Base-by-base conservation (phyloP, 345 rosid genomes). In the Linum lewisii region DNA sequence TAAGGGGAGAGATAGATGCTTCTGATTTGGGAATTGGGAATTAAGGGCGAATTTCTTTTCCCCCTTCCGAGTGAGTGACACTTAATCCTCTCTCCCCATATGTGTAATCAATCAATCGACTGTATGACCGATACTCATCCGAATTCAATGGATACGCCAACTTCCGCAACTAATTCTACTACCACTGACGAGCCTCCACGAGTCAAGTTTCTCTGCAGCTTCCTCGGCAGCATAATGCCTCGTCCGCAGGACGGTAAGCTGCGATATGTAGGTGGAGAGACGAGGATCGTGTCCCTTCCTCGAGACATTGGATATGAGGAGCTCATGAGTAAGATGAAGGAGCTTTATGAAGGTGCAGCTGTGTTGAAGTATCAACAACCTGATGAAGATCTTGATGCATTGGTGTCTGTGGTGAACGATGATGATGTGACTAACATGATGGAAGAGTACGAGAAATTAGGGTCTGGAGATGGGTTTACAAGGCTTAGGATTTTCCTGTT, bases 301-400 rank as follows among this genome's bases (percentile, higher is more conserved):
- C 74, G 90, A 62, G 90, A 87, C 65, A 82, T 93, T 44, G 64
- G 67, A 56, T 89, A 77, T 60, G 88, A 84, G 57, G 99, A 89
- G 72, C 68, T 89, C 75, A 85, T 93, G 92, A 74, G 58, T 63
- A 85, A 77, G 72, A 85, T 87, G 99, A 81, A 73, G 68, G 97
- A 89, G 78, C 84, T 93, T 65, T 87, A 83, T 64, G 95, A 87
- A 0, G 92, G 82, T 47, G 95, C 81, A 0, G 75, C 79, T 0
- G 76, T 89, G 51, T 78, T 93, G 80, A 93, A 93, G 66, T 93
- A 93, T 54, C 95, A 89, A 73, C 99, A 93, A 64, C 95, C 99
- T 25, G 99, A 93, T 66, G 99, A 93, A 78, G 99, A 93, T 85
- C 92, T 93, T n/a, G 99, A 93, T 78, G 99, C 97, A 25, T 63